phyloP scores from a whole-genome alignment of 1,139 yeast genomes.

The Yamadazyma mexicana region DNA sequence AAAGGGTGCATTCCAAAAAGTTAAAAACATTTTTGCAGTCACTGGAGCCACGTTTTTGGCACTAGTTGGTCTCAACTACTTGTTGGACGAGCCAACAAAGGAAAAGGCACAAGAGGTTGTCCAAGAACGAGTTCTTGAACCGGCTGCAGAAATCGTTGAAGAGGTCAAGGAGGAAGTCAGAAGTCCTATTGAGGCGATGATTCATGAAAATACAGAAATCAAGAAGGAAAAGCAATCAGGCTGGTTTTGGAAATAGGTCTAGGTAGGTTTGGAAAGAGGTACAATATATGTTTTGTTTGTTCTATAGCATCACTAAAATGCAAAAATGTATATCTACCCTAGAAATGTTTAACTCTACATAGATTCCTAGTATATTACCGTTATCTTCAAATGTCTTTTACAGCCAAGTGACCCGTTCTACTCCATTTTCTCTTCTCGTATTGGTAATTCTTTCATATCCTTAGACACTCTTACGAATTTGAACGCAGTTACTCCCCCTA shows the following conservation, averaged over 20 bases:
- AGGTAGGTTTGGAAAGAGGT: background rate
- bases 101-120: background rate
- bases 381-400: too few relatives aligned
- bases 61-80: conserved; percentile 30
- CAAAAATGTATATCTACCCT: too few relatives aligned
- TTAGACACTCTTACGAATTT: conserved; percentile 42
- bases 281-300: background rate
- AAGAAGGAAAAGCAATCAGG: conserved; percentile 7
- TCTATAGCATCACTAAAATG: background rate
- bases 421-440: conserved; percentile 20
- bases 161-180: background rate
- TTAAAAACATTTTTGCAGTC: conserved; percentile 32
- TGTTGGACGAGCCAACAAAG: conserved; percentile 19
- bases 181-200: background rate
- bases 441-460: conserved; percentile 30
- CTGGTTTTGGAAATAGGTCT: conserved; percentile 17
- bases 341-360: too few relatives aligned
- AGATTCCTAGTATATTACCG: too few relatives aligned
- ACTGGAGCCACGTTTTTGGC: conserved; percentile 33
- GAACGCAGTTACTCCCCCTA: conserved; percentile 74
- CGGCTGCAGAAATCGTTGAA: background rate
- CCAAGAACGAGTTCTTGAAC: background rate
- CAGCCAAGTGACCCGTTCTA: too few relatives aligned
- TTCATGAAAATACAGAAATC: background rate
- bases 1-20: conserved; percentile 5